These are phyloP conservation scores for Trichoderma brevicompactum DNA, from an alignment of 2,329 filamentous ascomycete genomes.

Conservation along the genomic window DNA sequence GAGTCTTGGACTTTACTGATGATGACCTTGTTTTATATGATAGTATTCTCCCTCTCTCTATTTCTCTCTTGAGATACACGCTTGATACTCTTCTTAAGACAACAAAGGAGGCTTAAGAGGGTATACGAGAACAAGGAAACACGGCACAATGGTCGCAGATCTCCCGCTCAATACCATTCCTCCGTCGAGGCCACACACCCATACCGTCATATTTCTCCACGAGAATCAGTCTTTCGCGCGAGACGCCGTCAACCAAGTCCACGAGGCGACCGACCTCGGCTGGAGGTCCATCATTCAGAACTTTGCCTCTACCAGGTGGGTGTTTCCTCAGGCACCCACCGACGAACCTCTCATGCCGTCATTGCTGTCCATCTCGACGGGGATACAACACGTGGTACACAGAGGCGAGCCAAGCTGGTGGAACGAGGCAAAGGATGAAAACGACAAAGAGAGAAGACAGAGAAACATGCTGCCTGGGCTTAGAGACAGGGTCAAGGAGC, in stretches of 20 bases:
- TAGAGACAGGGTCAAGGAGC: not conserved
- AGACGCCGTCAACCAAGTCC: constrained; percentile 2
- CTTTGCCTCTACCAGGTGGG: constrained; percentile 25
- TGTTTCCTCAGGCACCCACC: constrained; percentile 25
- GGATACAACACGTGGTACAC: constrained; percentile 3
- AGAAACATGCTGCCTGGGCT: not conserved
- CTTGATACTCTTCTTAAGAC: not conserved
- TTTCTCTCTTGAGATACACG: not conserved
- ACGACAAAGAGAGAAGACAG: not conserved
- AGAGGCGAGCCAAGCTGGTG: constrained; percentile 20
- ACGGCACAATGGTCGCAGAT: constrained; percentile 15
- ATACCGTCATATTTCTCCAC: constrained; percentile 26
- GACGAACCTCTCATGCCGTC: constrained; percentile 10
- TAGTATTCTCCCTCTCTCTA: not conserved
- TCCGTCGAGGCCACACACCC: constrained; percentile 19
- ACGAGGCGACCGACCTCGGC: constrained; percentile 16
- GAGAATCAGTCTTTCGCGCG: not conserved
- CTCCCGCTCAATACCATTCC: constrained; percentile 25
- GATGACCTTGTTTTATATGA: not conserved
- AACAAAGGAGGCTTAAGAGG: not conserved
- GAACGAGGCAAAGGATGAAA: not conserved
- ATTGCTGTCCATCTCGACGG: constrained; percentile 11
- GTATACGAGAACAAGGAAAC: not conserved
- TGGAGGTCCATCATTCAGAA: constrained; percentile 27
- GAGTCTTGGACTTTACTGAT: not conserved